These are phyloP conservation scores for Cyamopsis tetragonoloba DNA, from an alignment of 306 rosid species.

Conservation along the genomic window DNA sequence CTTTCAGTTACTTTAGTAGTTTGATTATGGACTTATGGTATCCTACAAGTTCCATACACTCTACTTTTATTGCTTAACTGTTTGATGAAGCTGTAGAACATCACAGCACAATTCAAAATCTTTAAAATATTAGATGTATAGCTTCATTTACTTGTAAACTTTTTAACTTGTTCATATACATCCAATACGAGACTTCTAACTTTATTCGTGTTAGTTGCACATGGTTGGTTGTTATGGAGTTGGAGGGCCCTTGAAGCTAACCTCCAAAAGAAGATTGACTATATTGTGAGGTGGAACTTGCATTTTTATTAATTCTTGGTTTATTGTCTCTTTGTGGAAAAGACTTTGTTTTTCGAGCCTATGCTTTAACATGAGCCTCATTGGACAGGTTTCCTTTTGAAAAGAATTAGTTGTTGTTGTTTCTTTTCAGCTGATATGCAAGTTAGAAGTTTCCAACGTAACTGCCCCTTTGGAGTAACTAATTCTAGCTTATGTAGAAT, in stretches of 20 bases:
- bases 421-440: background rate
- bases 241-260: background rate
- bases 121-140: too few relatives aligned
- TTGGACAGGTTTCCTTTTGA: slow-evolving; percentile 1
- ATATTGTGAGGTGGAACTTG: background rate
- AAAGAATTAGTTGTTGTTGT: background rate
- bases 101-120: too few relatives aligned
- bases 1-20: too few relatives aligned
- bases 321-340: background rate
- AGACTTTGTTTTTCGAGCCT: background rate
- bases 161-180: too few relatives aligned
- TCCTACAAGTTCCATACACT: background rate
- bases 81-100: too few relatives aligned
- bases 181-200: too few relatives aligned
- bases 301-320: background rate
- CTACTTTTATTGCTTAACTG: background rate
- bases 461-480: background rate
- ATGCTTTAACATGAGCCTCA: background rate
- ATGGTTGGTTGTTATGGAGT: background rate
- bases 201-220: too few relatives aligned
- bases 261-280: background rate
- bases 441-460: background rate
- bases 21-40: too few relatives aligned
- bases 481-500: background rate
- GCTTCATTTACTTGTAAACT: too few relatives aligned